Conservation (phyloP, 768 basidiomycete species). For the Wakefieldia striispora region DNA sequence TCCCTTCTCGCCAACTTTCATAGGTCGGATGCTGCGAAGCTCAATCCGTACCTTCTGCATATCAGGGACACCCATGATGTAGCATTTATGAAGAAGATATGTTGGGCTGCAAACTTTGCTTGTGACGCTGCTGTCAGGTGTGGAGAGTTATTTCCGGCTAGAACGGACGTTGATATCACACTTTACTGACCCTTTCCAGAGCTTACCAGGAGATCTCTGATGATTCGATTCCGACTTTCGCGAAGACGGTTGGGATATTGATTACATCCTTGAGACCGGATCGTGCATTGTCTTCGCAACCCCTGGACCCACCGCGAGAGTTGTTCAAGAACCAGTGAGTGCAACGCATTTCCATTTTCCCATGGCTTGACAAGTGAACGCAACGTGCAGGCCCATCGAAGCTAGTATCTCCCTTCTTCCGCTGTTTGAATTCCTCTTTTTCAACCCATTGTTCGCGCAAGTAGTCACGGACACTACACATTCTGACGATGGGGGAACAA, state of each 20-base stretch:
- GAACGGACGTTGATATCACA: background rate
- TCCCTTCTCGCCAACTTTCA: conserved; percentile 68
- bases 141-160: conserved; percentile 7
- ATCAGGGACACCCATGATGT: conserved; percentile 48
- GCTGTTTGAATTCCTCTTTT: conserved; percentile 56
- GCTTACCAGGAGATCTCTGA: conserved; percentile 55
- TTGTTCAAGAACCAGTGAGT: conserved; percentile 58
- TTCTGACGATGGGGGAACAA: conserved; percentile 25
- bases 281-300: conserved; percentile 46
- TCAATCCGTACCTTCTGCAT: conserved; percentile 62
- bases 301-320: conserved; percentile 48
- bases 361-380: background rate
- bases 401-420: conserved; percentile 57
- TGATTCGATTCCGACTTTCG: conserved; percentile 50
- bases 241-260: conserved; percentile 51
- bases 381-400: conserved; percentile 55
- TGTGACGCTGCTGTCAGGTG: conserved; percentile 53
- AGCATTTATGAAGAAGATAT: conserved; percentile 54
- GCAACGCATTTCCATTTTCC: background rate
- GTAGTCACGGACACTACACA: conserved; percentile 42
- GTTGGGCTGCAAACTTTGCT: conserved; percentile 54
- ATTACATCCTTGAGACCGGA: conserved; percentile 54
- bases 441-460: conserved; percentile 49
- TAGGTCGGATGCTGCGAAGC: conserved; percentile 65
- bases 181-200: conserved; percentile 30